Conservation (phyloP, 257 asterid genomes). For the Jasminum sambac region DNA sequence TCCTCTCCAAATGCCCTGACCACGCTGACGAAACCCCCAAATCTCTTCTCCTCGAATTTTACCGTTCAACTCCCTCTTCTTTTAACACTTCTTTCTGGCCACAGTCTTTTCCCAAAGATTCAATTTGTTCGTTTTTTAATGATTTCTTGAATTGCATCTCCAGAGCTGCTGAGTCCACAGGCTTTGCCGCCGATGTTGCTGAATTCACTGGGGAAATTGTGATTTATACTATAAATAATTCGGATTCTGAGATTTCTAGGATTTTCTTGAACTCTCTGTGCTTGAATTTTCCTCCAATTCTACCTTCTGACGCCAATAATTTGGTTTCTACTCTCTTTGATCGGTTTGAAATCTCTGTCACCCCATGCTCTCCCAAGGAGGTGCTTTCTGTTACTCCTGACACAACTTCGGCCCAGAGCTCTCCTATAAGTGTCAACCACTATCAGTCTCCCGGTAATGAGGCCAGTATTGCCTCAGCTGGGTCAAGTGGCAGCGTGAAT, state of each 20-base stretch:
- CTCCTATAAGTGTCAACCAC: conserved; percentile 53
- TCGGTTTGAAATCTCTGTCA: conserved; percentile 53
- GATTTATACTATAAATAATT: conserved; percentile 46
- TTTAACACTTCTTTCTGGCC: conserved; percentile 80
- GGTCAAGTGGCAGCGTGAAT: conserved; percentile 42
- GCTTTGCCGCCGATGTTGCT: conserved; percentile 70
- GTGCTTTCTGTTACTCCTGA: conserved; percentile 39
- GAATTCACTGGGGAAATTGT: conserved; percentile 74
- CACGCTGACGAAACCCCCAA: conserved; percentile 65
- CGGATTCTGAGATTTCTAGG: conserved; percentile 49
- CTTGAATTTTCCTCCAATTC: conserved; percentile 69
- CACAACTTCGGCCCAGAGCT: conserved; percentile 51
- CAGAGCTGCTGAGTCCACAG: conserved; percentile 62
- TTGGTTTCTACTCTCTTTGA: conserved; percentile 66
- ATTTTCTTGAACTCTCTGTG: conserved; percentile 63
- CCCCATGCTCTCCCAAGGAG: conserved; percentile 52
- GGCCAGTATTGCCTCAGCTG: conserved; percentile 37
- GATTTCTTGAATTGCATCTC: conserved; percentile 64
- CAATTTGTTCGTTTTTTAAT: conserved; percentile 58
- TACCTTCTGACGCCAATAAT: conserved; percentile 65
- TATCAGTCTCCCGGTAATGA: conserved; percentile 49
- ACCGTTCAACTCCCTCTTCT: conserved; percentile 73
- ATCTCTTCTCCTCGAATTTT: conserved; percentile 68
- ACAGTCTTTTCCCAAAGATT: conserved; percentile 62
- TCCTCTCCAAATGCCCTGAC: conserved; percentile 69